These are phyloP conservation scores for Kodamaea derodonti DNA, from an alignment of 1,139 yeast genomes.

Conservation along the genomic window DNA sequence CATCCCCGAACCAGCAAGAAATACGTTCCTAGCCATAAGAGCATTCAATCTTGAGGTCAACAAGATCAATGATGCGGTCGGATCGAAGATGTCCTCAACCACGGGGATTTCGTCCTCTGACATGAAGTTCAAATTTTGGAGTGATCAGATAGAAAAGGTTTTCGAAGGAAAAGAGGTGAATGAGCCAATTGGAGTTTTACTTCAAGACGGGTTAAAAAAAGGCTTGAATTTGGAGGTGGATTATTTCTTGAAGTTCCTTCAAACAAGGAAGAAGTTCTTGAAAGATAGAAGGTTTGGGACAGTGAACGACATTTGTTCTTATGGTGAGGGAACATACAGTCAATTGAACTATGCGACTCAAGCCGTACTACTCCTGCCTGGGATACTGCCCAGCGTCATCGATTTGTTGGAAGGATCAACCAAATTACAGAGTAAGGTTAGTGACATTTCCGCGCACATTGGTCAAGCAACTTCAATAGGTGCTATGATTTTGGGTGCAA, in stretches of 20 bases:
- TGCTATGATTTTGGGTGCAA: conserved; percentile 58
- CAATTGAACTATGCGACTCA: conserved; percentile 70
- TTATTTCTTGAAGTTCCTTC: conserved; percentile 58
- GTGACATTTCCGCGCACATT: conserved; percentile 73
- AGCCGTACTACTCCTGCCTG: conserved; percentile 56
- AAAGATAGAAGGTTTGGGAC: conserved; percentile 40
- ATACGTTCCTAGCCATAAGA: conserved; percentile 63
- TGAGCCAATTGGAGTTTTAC: conserved; percentile 65
- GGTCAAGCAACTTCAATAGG: conserved; percentile 82
- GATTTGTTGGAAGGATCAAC: conserved; percentile 46
- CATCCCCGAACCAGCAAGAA: conserved; percentile 62
- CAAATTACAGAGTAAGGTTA: conserved; percentile 37
- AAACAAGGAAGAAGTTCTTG: conserved; percentile 55
- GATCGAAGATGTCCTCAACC: conserved; percentile 23
- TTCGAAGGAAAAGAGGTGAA: conserved; percentile 42
- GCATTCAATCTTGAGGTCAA: conserved; percentile 69
- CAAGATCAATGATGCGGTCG: conserved; percentile 48
- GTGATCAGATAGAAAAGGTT: conserved; percentile 44
- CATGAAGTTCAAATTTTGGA: conserved; percentile 61
- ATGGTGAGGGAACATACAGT: conserved; percentile 78
- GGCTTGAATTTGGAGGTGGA: conserved; percentile 51
- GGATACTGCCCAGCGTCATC: conserved; percentile 55
- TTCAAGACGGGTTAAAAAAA: conserved; percentile 46
- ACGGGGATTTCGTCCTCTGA: conserved; percentile 47
- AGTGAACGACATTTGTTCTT: conserved; percentile 61